Evolutionary conservation across 495 filamentous ascomycete species (phyloP).

Genomic region (Coniosporium apollinis): DNA sequence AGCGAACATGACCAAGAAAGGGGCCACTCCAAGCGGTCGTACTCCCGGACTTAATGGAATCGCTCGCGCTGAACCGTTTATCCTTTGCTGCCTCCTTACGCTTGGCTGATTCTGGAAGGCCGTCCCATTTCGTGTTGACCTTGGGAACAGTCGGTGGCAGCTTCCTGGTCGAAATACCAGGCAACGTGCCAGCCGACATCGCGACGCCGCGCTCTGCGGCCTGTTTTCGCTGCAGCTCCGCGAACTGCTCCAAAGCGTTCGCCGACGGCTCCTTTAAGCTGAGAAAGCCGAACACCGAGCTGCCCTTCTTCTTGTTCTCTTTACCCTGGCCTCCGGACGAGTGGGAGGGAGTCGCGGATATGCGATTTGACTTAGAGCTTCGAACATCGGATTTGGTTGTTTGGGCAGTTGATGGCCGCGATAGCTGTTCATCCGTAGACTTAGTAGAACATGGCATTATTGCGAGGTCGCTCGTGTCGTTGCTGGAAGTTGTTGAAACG

Average conservation of each 20-base stretch:
- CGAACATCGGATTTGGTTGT: neutral
- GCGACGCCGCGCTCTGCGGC: conserved; percentile 13
- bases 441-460: too few species aligned
- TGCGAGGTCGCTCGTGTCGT: too few species aligned
- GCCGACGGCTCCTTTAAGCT: conserved; percentile 24
- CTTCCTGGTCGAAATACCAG: conserved; percentile 24
- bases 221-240: conserved; percentile 19
- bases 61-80: too few species aligned
- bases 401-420: conserved; percentile 1
- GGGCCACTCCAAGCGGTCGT: too few species aligned
- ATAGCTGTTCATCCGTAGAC: too few species aligned
- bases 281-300: conserved; percentile 17
- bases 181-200: conserved; percentile 8
- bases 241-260: conserved; percentile 19
- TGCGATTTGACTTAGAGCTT: neutral
- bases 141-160: conserved; percentile 29
- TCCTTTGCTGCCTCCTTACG: conserved; percentile 11
- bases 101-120: conserved; percentile 24
- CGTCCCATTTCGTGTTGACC: conserved; percentile 35
- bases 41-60: too few species aligned
- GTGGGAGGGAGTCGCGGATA: too few species aligned
- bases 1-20: too few species aligned
- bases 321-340: conserved; percentile 1
- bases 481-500: too few species aligned
- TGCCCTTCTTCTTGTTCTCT: conserved; percentile 16